Evolutionary conservation across 1,284 basidiomycete species (phyloP).

Genomic region (Cerrena zonata): DNA sequence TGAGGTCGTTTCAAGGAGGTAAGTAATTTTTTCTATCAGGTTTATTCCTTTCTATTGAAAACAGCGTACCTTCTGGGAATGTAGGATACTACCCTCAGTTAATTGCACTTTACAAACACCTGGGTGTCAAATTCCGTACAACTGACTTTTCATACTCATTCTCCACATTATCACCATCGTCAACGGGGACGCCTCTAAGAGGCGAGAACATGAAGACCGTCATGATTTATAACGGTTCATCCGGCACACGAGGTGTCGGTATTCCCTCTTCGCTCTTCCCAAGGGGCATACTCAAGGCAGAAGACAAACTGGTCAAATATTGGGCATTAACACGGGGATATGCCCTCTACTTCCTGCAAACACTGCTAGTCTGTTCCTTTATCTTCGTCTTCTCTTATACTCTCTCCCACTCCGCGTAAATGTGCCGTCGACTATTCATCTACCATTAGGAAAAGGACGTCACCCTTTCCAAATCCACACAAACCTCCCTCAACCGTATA

Average conservation of each 20-base stretch:
- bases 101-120: constrained; percentile 53
- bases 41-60: neutral
- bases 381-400: constrained; percentile 47
- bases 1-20: constrained; percentile 77
- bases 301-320: neutral
- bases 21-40: constrained; percentile 12
- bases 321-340: constrained; percentile 7
- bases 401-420: constrained; percentile 43
- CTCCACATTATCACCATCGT: constrained; percentile 37
- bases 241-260: constrained; percentile 49
- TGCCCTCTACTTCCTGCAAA: constrained; percentile 28
- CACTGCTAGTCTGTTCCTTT: constrained; percentile 40
- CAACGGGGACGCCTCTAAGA: constrained; percentile 12
- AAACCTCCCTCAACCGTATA: neutral
- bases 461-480: neutral
- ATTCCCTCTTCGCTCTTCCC: constrained; percentile 38
- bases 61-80: neutral
- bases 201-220: constrained; percentile 36
- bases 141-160: constrained; percentile 69
- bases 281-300: constrained; percentile 5
- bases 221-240: constrained; percentile 62
- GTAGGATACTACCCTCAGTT: constrained; percentile 68
- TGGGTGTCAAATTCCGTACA: constrained; percentile 48
- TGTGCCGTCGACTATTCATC: constrained; percentile 5
- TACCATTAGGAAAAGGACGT: neutral